A percentile compares a stretch with the other conserved stretches of the same genome.
Conservation (phyloP, 768 basidiomycete genomes). For the Mycena indigotica region DNA sequence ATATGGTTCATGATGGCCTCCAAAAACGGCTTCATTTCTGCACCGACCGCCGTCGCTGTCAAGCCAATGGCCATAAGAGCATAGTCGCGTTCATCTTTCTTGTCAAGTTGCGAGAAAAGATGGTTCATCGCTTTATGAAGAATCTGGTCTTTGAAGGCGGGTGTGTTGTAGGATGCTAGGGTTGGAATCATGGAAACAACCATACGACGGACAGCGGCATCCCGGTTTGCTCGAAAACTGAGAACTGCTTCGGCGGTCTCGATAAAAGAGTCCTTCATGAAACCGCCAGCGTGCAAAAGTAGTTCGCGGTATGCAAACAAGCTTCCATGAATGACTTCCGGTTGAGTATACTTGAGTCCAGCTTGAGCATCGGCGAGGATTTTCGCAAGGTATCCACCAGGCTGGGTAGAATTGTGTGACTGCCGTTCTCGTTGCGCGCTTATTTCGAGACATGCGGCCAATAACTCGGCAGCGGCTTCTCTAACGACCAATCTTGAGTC, state of each 20-base stretch:
- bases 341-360: conserved; percentile 59
- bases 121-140: conserved; percentile 95
- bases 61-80: conserved; percentile 98
- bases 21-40: conserved; percentile 96
- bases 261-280: conserved; percentile 84
- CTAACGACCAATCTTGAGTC: conserved; percentile 71
- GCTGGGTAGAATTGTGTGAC: conserved; percentile 33
- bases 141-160: conserved; percentile 88
- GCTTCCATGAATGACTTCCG: conserved; percentile 73
- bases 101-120: conserved; percentile 84
- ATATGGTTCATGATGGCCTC: conserved; percentile 89
- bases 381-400: conserved; percentile 51
- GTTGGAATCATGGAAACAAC: conserved; percentile 96
- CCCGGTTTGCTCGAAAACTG: conserved; percentile 83
- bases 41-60: conserved; percentile 86
- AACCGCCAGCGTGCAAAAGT: conserved; percentile 73
- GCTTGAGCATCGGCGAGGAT: conserved; percentile 69
- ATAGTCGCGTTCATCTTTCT: conserved; percentile 72
- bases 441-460: conserved; percentile 73
- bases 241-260: conserved; percentile 91
- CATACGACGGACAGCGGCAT: conserved; percentile 88
- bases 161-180: conserved; percentile 92
- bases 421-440: conserved; percentile 50
- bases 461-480: conserved; percentile 71
- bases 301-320: conserved; percentile 72